Evolutionary conservation across 2,329 filamentous ascomycete genomes (phyloP), one percentile per base, ranked within the genome.

Genomic region (Claviceps capensis): DNA sequence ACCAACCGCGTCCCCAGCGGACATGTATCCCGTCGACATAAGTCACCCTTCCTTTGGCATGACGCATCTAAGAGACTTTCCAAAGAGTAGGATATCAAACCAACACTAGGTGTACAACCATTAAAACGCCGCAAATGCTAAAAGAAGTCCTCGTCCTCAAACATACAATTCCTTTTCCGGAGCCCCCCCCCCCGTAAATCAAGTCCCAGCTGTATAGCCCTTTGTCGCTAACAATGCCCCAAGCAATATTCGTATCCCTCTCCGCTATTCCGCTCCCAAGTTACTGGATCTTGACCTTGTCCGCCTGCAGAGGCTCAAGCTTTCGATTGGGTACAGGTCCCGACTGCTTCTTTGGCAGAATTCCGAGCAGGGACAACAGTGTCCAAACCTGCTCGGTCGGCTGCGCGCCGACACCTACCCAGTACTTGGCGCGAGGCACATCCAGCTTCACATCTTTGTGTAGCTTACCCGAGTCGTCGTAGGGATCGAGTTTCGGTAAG

Each of bases 321-420:
- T 48, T 44, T 42, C 61, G 52, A 22, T 61, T 58, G 30, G 58
- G 49, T 50, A 58, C 59, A 9, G 66, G 64, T 2, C 65, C 67
- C 56, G 68, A 69, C 14, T 59, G 30, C 61, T 68, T 69, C 61
- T 66, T 65, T 14, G 68, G 68, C 53, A 70, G 50, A 41, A 70
- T 65, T 26, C 70, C 59, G 53, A 90, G 88, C 87, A 95, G 85
- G 52, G 79, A 79, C 60, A 98, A 72, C 61, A 97, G 68, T 65
- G 88, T 78, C 90, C 90, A 95, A 38, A 86, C 87, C 3, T 87
- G 83, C 59, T 96, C 88, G 56, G 86, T 90, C 9, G 93, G 93
- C 71, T 98, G 93, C 52, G 93, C 93, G 1, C 93, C 93, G 3
- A 97, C 91, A 65, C 93, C 93, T 38, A 98, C 77, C 93, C 93